phyloP scores from a whole-genome alignment of 2,329 filamentous ascomycete genomes.

The Colletotrichum trifolii region DNA sequence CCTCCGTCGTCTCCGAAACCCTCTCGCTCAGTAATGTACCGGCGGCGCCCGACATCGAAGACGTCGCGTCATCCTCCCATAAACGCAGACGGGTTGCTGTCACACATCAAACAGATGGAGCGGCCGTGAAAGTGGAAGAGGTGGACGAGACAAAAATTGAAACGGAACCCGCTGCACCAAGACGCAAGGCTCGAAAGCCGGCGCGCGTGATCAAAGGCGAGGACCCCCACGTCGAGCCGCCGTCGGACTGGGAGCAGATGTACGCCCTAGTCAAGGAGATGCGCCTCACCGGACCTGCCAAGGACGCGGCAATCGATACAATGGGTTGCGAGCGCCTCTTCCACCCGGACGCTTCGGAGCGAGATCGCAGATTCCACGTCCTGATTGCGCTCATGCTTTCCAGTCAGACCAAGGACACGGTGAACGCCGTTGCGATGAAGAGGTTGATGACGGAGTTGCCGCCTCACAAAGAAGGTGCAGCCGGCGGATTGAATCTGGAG shows the following conservation, averaged over 20 bases:
- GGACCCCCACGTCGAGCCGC: slow-evolving; percentile 63
- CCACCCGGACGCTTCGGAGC: slow-evolving; percentile 57
- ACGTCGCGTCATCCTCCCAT: slow-evolving; percentile 53
- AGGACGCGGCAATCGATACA: slow-evolving; percentile 90
- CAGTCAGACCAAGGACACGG: slow-evolving; percentile 92
- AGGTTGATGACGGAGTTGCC: slow-evolving; percentile 80
- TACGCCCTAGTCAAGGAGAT: slow-evolving; percentile 84
- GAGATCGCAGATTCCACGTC: slow-evolving; percentile 82
- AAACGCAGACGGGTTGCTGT: slow-evolving; percentile 60
- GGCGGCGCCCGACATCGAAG: slow-evolving; percentile 65
- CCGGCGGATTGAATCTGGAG: slow-evolving; percentile 74
- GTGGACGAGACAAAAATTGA: slow-evolving; percentile 12
- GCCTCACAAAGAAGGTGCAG: slow-evolving; percentile 56
- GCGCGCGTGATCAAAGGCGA: slow-evolving; percentile 53
- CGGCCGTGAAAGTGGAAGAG: slow-evolving; percentile 51
- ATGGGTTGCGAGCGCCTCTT: slow-evolving; percentile 93
- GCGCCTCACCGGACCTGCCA: slow-evolving; percentile 67
- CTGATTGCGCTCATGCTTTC: slow-evolving; percentile 90
- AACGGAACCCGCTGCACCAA: slow-evolving; percentile 40
- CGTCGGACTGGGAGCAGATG: slow-evolving; percentile 84
- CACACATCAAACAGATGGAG: slow-evolving; percentile 45
- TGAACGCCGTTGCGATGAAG: slow-evolving; percentile 85
- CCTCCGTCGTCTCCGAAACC: slow-evolving; percentile 40
- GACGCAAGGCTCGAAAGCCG: slow-evolving; percentile 54
- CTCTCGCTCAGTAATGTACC: slow-evolving; percentile 11